Base-by-base conservation (phyloP, 176 grass and related monocot genomes). In the Alopecurus myosuroides region DNA sequence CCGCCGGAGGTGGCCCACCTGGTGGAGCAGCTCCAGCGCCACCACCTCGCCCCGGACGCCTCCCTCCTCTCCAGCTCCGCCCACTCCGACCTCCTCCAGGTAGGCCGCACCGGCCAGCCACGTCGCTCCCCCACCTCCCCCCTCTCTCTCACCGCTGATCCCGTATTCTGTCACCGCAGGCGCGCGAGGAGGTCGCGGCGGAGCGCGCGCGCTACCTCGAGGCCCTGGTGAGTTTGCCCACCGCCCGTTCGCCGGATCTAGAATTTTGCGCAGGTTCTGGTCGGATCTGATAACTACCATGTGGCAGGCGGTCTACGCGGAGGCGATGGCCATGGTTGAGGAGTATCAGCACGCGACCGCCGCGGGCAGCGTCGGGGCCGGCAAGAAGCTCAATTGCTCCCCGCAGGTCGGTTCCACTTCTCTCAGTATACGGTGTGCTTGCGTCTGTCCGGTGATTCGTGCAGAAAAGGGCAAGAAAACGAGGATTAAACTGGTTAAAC, bases 31-130 rank as follows among this genome's bases (percentile, higher is more conserved):
- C 86, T 98, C 39, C 91, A 98, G 77, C 82, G 96, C 34, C 96
- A 98, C 66, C 94, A 92, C 85, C 93, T 98, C 78, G 96, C 93
- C 12, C 96, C 96, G 1, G 96, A 98, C 45, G 89, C 89, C n/a
- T 98, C 93, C 77, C 89, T 90, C 62, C 89, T 98, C 74, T 94
- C 96, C 70, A 98, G 79, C 81, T 90, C 87, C 58, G 84, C 90
- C 56, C 92, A 91, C 68, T 63, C 88, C 55, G 95, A 98, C 57
- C 95, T 98, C 86, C 86, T 89, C 68, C 95, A 93, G 82, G 95
- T 91, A 92, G 66, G 68, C 42, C 60, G 42, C 65, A 2, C 44
- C 51, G 42, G 42, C 51, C 67, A 11, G 9, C 15, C 34, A 10
- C 26, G 11, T n/a, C 33, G 7, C 22, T 15, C 13, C n/a, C 20